Percentiles rank a stretch among this genome's conserved stretches.
These are phyloP conservation scores for Macadamia tetraphylla DNA, from an alignment of 164 flowering plant genomes.

Conservation along the genomic window DNA sequence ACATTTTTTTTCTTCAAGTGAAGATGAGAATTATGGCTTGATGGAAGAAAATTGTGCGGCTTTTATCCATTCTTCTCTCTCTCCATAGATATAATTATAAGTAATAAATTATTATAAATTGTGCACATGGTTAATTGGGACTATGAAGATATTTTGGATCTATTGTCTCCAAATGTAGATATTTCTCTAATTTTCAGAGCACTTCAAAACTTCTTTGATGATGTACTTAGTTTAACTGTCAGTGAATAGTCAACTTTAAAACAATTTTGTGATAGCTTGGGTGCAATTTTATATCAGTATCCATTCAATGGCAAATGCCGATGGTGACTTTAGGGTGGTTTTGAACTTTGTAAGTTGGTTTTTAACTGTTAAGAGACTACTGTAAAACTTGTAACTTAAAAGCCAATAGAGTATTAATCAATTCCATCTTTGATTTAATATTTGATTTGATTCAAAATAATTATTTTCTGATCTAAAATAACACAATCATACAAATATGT, in stretches of 20 bases:
- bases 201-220: constrained; percentile 83
- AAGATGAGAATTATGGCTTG: too few species aligned
- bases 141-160: constrained; percentile 92
- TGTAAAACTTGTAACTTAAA: neutral
- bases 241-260: constrained; percentile 87
- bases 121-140: constrained; percentile 99
- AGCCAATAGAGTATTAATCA: neutral
- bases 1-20: too few species aligned
- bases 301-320: constrained; percentile 81
- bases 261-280: constrained; percentile 88
- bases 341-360: neutral
- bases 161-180: constrained; percentile 83
- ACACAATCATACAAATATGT: neutral
- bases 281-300: constrained; percentile 80
- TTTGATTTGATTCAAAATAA: too few species aligned
- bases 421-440: too few species aligned
- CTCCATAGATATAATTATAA: too few species aligned
- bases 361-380: neutral
- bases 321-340: neutral
- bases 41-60: too few species aligned
- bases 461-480: neutral
- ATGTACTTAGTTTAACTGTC: constrained; percentile 81
- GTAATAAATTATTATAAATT: constrained; percentile 9
- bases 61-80: too few species aligned
- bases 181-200: constrained; percentile 96